A percentile compares a stretch with the other conserved stretches of the same genome.
Conservation (phyloP, 495 filamentous ascomycete genomes). For the Jackrogersella minutella region DNA sequence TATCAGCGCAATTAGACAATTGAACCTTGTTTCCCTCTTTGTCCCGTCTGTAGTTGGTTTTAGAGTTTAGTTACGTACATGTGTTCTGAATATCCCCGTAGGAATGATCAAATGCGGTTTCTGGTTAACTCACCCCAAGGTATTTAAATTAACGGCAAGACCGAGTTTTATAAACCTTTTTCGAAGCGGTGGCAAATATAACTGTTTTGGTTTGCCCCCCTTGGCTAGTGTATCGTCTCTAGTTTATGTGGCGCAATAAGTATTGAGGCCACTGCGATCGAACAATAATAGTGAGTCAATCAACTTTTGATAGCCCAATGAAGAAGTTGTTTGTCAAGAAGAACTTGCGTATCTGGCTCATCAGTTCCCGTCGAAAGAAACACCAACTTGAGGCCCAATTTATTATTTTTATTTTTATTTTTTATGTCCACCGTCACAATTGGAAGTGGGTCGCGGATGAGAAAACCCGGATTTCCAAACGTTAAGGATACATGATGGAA, state of each 20-base stretch:
- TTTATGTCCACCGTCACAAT: slow-evolving; percentile 5
- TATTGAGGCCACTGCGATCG: neutral
- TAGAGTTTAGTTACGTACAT: neutral
- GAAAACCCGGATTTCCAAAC: slow-evolving; percentile 12
- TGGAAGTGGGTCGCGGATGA: slow-evolving; percentile 31
- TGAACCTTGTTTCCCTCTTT: slow-evolving; percentile 8
- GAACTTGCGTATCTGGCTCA: neutral
- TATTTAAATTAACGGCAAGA: neutral
- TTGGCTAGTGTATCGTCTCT: slow-evolving; percentile 1
- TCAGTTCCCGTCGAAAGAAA: slow-evolving; percentile 8
- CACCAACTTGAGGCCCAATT: slow-evolving; percentile 13
- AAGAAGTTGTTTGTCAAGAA: slow-evolving; percentile 8
- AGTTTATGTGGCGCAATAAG: slow-evolving; percentile 14
- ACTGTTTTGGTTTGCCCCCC: slow-evolving; percentile 12
- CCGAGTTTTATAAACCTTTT: neutral
- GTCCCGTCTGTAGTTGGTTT: neutral
- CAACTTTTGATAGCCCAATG: neutral
- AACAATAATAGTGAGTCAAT: neutral
- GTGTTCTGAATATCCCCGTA: neutral
- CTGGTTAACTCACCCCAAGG: neutral
- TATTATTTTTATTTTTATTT: slow-evolving; percentile 19
- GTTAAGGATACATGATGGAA: slow-evolving; percentile 25
- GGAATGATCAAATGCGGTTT: neutral
- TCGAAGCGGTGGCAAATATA: slow-evolving; percentile 31
- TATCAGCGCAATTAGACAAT: slow-evolving; percentile 1